Base-by-base conservation (phyloP, 352 stramenopile species). In the Phytophthora sp. region DNA sequence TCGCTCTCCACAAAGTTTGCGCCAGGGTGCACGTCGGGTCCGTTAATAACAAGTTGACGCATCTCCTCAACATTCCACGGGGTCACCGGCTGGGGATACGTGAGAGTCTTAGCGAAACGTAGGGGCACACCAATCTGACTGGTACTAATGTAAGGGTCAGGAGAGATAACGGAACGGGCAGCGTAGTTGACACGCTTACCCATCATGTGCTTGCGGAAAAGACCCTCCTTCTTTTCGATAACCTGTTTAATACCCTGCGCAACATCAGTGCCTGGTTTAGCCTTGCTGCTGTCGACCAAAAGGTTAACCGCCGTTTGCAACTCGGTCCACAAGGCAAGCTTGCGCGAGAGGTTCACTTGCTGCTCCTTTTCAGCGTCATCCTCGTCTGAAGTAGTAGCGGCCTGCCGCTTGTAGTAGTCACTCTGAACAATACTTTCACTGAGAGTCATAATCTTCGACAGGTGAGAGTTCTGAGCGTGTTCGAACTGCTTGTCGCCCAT, bases 141-240 rank as follows among this genome's bases (percentile, higher is more conserved):
- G n/a, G 96, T 99, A 69, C 96, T 97, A 53, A 99, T 98, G 82
- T 99, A 99, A 32, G 97, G 97, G 54, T 99, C 98, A 2, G 98
- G 98, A 43, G 97, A 99, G 73, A 99, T 99, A 54, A 99, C 98
- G 10, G 96, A 99, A 7, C 98, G 94, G 58, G 98, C 99, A 0
- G 97, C 96, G 77, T 98, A 99, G 81, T 99, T 99, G 18, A 99
- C 98, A 62, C 98, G 97, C 84, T 99, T 99, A 43, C 98, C 98
- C 89, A 96, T 96, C 89, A 97, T 96, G 66, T 96, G 84, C 77
- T 99, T 99, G 32, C 98, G 96, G 77, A 99, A 99, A 10, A 99
- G 87, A 62, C 98, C 98, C 76, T 99, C 97, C 76, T 99, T 99
- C 76, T 99, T 98, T 80, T 99, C 98, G 45, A 99, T 96, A 38